phyloP scores from a whole-genome alignment of 2,329 filamentous ascomycete species.

The Monosporascus sp. region DNA sequence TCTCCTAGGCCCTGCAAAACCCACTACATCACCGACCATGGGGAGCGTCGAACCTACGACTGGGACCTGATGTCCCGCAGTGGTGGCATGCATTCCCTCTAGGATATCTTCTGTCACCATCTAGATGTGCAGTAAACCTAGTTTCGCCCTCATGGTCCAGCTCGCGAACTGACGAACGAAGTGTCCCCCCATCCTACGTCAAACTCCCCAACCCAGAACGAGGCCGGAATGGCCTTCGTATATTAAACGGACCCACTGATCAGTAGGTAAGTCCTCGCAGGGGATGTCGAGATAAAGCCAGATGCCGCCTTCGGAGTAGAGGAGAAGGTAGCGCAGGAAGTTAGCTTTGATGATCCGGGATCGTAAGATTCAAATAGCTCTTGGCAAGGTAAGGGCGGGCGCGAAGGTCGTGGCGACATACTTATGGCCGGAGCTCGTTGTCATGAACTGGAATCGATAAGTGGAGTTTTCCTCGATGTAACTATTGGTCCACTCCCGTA shows the following conservation, averaged over 20 bases:
- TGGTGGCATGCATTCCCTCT: slow-evolving; percentile 1
- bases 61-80: slow-evolving; percentile 3
- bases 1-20: slow-evolving; percentile 10
- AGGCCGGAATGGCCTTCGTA: slow-evolving; percentile 8
- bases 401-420: slow-evolving; percentile 59
- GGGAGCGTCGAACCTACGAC: slow-evolving; percentile 4
- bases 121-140: slow-evolving; percentile 4
- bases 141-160: slow-evolving; percentile 5
- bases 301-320: slow-evolving; percentile 10
- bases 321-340: slow-evolving; percentile 8
- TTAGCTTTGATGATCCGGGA: slow-evolving; percentile 9
- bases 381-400: slow-evolving; percentile 17
- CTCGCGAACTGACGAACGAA: slow-evolving; percentile 9
- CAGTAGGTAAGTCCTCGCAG: slow-evolving; percentile 15
- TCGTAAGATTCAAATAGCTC: slow-evolving; percentile 14
- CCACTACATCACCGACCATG: slow-evolving; percentile 12
- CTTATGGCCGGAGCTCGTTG: slow-evolving; percentile 34
- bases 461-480: slow-evolving; percentile 23
- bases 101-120: slow-evolving; percentile 14
- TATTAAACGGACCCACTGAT: slow-evolving; percentile 28
- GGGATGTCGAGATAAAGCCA: slow-evolving; percentile 11
- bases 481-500: slow-evolving; percentile 24
- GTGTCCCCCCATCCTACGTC: slow-evolving; percentile 14
- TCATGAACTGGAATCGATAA: slow-evolving; percentile 22
- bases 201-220: slow-evolving; percentile 25